Evolutionary conservation across 2,329 filamentous ascomycete species (phyloP).

Genomic region (Fusarium armeniacum): DNA sequence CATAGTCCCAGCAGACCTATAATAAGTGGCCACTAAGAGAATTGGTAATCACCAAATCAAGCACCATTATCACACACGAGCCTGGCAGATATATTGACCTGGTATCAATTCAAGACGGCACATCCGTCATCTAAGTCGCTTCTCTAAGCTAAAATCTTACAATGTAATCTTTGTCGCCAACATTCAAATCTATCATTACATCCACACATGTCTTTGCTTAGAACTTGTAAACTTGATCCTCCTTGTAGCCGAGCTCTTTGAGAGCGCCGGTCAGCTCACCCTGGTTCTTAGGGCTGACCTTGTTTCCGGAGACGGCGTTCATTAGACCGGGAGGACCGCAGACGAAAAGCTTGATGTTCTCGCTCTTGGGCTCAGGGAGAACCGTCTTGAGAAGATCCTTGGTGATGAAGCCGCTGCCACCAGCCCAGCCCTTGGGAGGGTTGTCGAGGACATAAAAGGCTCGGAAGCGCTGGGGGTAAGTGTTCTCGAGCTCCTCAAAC

Average conservation of each 20-base stretch:
- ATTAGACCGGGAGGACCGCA: conserved; percentile 94
- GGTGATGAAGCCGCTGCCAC: conserved; percentile 83
- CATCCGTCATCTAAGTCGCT: conserved; percentile 40
- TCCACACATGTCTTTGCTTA: conserved; percentile 57
- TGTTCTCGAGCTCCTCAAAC: conserved; percentile 89
- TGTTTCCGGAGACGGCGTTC: conserved; percentile 89
- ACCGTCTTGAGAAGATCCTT: conserved; percentile 97
- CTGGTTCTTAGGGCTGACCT: conserved; percentile 94
- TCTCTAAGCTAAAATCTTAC: conserved; percentile 50
- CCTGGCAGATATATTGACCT: conserved; percentile 8
- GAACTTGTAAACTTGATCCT: conserved; percentile 95
- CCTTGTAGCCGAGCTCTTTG: conserved; percentile 79
- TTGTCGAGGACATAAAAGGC: conserved; percentile 95
- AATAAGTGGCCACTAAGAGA: neutral
- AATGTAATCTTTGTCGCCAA: conserved; percentile 25
- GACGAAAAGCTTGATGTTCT: conserved; percentile 96
- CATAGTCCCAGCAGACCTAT: neutral
- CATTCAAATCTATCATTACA: conserved; percentile 29
- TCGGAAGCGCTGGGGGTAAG: conserved; percentile 93
- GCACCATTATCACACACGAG: neutral
- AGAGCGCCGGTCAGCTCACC: conserved; percentile 87
- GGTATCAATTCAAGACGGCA: conserved; percentile 45
- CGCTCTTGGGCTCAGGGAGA: conserved; percentile 89
- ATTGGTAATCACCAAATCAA: neutral
- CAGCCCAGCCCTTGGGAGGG: conserved; percentile 81